Percentiles rank a stretch among this genome's conserved stretches.
These are phyloP conservation scores for Talaromyces ruber DNA, from an alignment of 495 filamentous ascomycete genomes.

Conservation along the genomic window DNA sequence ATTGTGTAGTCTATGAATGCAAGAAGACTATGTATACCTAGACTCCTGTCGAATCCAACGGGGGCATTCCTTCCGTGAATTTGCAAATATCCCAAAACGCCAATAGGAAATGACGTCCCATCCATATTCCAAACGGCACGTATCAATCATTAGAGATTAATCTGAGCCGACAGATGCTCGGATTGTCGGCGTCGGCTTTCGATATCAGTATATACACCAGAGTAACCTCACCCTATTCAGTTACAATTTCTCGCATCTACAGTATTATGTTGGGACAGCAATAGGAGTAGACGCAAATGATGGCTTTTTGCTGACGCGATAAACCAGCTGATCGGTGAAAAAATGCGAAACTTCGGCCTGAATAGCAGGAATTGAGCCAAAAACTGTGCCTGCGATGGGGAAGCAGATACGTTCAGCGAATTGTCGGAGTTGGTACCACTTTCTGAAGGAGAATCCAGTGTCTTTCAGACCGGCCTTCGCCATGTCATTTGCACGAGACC, in stretches of 20 bases:
- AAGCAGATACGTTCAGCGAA: slow-evolving; percentile 48
- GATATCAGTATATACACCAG: background rate
- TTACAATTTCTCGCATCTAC: background rate
- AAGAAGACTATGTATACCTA: background rate
- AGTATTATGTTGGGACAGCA: background rate
- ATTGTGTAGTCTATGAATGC: background rate
- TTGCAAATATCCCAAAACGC: background rate
- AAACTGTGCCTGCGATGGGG: slow-evolving; percentile 52
- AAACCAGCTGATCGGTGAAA: slow-evolving; percentile 56
- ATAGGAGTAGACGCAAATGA: slow-evolving; percentile 12
- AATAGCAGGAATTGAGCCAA: slow-evolving; percentile 51
- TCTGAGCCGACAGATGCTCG: background rate
- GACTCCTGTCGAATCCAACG: background rate
- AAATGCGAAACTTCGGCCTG: slow-evolving; percentile 59
- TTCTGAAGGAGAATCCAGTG: slow-evolving; percentile 48
- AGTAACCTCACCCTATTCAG: background rate
- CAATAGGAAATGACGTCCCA: background rate
- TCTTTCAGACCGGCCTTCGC: slow-evolving; percentile 49
- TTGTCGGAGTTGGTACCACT: slow-evolving; percentile 36
- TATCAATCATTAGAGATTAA: background rate
- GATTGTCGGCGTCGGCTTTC: background rate
- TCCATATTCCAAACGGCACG: background rate
- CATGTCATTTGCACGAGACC: slow-evolving; percentile 53
- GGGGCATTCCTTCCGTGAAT: background rate
- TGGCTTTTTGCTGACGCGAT: slow-evolving; percentile 58